These are phyloP conservation scores for Lepidopterella palustris DNA, from an alignment of 495 filamentous ascomycete genomes.

Conservation along the genomic window DNA sequence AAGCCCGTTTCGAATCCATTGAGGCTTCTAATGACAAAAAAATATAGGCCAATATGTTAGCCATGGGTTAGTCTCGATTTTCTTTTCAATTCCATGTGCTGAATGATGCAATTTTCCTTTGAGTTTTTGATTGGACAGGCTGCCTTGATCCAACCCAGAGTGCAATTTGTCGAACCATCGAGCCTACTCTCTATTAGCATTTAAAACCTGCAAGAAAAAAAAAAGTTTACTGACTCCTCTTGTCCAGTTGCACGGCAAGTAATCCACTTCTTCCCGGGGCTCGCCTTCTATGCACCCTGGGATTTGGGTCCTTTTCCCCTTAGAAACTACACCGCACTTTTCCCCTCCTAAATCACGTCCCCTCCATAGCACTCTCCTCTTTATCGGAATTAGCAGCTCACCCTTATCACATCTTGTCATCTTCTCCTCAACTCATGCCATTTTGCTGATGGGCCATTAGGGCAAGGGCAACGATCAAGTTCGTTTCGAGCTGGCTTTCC, in stretches of 20 bases:
- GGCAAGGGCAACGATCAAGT: slow-evolving; percentile 16
- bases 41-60: slow-evolving; percentile 2
- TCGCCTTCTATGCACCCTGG: not conserved
- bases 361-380: too few relatives aligned
- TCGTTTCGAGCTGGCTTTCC: slow-evolving; percentile 10
- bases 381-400: too few relatives aligned
- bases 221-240: not conserved
- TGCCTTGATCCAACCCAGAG: too few relatives aligned
- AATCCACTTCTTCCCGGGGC: not conserved
- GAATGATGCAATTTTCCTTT: not conserved
- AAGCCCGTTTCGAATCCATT: slow-evolving; percentile 1
- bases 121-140: not conserved
- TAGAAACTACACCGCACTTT: too few relatives aligned
- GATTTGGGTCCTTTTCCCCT: not conserved
- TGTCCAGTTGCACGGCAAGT: not conserved
- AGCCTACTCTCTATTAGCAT: too few relatives aligned
- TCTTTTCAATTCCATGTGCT: not conserved
- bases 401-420: too few relatives aligned
- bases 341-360: too few relatives aligned
- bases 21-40: not conserved
- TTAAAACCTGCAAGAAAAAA: too few relatives aligned
- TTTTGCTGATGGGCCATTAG: not conserved
- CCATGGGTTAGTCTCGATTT: not conserved
- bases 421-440: too few relatives aligned
- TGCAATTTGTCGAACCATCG: too few relatives aligned